Evolutionary conservation across 116 monocot genomes (phyloP).

Genomic region (Dioscorea cayenensis): DNA sequence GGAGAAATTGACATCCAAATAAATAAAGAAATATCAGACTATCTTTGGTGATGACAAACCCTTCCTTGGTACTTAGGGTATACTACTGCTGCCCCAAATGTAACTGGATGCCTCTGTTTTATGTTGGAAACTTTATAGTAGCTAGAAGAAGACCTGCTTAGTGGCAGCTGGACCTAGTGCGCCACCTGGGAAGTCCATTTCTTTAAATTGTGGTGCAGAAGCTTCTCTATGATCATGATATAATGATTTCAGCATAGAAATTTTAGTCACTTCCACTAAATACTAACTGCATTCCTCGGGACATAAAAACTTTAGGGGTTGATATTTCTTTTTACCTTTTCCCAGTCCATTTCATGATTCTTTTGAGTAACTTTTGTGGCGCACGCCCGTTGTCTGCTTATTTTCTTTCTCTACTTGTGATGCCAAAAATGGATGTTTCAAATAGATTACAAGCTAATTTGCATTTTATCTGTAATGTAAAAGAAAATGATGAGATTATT

Average conservation of each 20-base stretch:
- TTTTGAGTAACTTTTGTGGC: not conserved
- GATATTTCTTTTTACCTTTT: too few species aligned
- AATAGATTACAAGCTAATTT: not conserved
- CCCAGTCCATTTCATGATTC: not conserved
- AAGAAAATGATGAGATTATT: too few species aligned
- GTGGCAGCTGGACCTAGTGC: not conserved
- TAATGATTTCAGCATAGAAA: not conserved
- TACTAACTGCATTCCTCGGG: not conserved
- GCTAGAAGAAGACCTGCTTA: not conserved
- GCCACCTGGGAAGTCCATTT: not conserved
- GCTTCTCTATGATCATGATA: not conserved
- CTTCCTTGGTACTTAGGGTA: not conserved
- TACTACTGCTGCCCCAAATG: not conserved
- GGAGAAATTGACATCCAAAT: not conserved
- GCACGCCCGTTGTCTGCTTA: not conserved
- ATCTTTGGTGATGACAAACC: too few species aligned
- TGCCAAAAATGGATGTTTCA: not conserved
- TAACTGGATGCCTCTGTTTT: not conserved
- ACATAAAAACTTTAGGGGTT: too few species aligned
- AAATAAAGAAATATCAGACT: not conserved
- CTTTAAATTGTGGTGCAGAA: not conserved
- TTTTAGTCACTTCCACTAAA: not conserved
- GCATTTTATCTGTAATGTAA: too few species aligned
- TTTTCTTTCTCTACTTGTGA: not conserved
- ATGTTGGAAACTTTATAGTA: not conserved